These are phyloP conservation scores for Porodaedalea pini DNA, from an alignment of 1,284 basidiomycete genomes.

Conservation along the genomic window DNA sequence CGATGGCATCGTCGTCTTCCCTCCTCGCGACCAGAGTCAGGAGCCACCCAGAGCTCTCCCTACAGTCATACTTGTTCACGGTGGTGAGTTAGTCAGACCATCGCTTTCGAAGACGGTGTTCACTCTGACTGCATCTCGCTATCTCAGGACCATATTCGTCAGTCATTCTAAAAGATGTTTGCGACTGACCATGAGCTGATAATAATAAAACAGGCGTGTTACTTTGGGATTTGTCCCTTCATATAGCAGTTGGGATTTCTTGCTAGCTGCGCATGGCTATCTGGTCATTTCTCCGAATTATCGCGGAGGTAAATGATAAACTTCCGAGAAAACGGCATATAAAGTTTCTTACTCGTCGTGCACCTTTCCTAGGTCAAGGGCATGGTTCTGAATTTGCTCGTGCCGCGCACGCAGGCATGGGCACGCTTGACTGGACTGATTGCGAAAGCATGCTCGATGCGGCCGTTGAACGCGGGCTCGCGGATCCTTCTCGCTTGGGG, in stretches of 20 bases:
- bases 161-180: background rate
- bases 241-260: slow-evolving; percentile 4
- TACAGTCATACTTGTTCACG: slow-evolving; percentile 22
- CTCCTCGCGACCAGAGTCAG: background rate
- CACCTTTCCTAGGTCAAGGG: slow-evolving; percentile 17
- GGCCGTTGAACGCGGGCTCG: slow-evolving; percentile 21
- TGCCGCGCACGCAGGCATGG: slow-evolving; percentile 19
- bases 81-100: slow-evolving; percentile 16
- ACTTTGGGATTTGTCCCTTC: slow-evolving; percentile 14
- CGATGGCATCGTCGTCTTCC: slow-evolving; percentile 20
- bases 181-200: background rate
- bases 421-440: slow-evolving; percentile 25
- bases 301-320: slow-evolving; percentile 20
- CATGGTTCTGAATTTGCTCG: slow-evolving; percentile 21
- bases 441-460: slow-evolving; percentile 23
- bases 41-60: slow-evolving; percentile 10
- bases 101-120: background rate
- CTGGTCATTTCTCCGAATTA: slow-evolving; percentile 23
- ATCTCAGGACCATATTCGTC: slow-evolving; percentile 12
- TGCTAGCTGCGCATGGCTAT: slow-evolving; percentile 22
- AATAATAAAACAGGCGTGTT: background rate
- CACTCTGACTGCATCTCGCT: background rate
- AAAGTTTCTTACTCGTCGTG: background rate
- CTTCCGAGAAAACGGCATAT: background rate
- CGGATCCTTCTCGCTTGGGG: slow-evolving; percentile 19